A percentile compares a stretch with the other conserved stretches of the same genome.
These are phyloP conservation scores for Geoglossum glabrum DNA, from an alignment of 495 filamentous ascomycete genomes.

Conservation along the genomic window DNA sequence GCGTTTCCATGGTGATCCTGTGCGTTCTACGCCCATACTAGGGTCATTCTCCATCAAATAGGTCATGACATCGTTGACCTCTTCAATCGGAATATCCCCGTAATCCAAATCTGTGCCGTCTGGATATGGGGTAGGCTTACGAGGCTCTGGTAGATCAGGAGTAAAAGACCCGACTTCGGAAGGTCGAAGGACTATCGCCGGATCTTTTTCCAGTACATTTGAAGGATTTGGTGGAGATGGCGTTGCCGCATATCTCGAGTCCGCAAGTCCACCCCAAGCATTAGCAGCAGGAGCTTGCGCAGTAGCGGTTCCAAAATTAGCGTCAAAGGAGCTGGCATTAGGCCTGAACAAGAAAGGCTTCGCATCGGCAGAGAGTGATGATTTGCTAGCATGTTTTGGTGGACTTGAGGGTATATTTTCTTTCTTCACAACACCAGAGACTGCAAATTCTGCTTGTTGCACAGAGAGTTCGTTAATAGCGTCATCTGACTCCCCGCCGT, in stretches of 20 bases:
- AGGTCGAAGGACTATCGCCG: not conserved
- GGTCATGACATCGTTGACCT: conserved; percentile 73
- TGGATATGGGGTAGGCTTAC: conserved; percentile 13
- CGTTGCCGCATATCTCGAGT: conserved; percentile 18
- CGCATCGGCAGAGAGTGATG: conserved; percentile 44
- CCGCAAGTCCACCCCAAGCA: not conserved
- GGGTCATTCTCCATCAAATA: conserved; percentile 54
- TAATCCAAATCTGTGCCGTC: conserved; percentile 8
- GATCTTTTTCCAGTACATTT: not conserved
- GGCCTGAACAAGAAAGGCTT: conserved; percentile 45
- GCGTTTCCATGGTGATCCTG: conserved; percentile 8
- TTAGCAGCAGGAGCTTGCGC: conserved; percentile 6
- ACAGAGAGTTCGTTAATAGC: not conserved
- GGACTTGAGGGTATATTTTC: conserved; percentile 7
- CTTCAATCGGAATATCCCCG: conserved; percentile 42
- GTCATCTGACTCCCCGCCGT: not conserved
- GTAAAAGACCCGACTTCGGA: conserved; percentile 3
- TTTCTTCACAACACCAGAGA: conserved; percentile 6
- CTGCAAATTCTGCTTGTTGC: not conserved
- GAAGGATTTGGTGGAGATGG: conserved; percentile 18
- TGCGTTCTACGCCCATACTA: conserved; percentile 47
- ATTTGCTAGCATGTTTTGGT: conserved; percentile 26
- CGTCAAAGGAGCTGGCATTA: conserved; percentile 10
- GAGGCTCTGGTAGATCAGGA: conserved; percentile 13
- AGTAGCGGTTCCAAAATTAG: conserved; percentile 14